Conservation (phyloP, 495 filamentous ascomycete genomes). For the Xeromyces bisporus region DNA sequence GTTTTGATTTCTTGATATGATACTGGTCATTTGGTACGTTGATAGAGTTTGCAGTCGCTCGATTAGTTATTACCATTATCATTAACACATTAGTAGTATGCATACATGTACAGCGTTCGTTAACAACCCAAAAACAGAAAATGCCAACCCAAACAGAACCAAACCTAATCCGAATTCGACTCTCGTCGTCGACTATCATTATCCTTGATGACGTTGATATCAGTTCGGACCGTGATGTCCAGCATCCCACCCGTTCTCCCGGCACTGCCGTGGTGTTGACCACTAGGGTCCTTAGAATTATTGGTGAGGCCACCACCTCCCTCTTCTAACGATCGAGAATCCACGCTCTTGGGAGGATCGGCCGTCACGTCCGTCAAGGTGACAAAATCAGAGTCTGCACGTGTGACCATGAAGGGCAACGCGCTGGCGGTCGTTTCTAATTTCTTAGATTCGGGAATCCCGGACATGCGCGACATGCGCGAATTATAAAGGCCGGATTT, state of each 20-base stretch:
- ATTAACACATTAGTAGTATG: no score
- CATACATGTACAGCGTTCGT: no score
- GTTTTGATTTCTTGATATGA: no score
- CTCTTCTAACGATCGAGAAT: background rate
- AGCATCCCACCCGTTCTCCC: slow-evolving; percentile 2
- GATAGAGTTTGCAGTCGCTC: no score
- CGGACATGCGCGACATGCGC: slow-evolving; percentile 7
- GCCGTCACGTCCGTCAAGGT: slow-evolving; percentile 16
- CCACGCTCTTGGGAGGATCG: slow-evolving; percentile 4
- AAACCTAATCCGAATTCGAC: no score
- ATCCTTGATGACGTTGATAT: slow-evolving; percentile 11
- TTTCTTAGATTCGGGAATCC: background rate
- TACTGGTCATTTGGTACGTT: no score
- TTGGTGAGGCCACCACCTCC: slow-evolving; percentile 4
- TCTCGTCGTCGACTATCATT: no score
- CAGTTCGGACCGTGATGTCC: slow-evolving; percentile 18
- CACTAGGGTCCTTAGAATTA: slow-evolving; percentile 2
- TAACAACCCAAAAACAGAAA: no score
- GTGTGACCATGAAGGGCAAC: background rate
- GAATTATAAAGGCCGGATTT: slow-evolving; percentile 17
- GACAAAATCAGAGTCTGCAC: slow-evolving; percentile 12
- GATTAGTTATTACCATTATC: no score
- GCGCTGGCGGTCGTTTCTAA: background rate
- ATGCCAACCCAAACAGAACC: no score
- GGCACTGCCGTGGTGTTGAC: background rate